These are phyloP conservation scores for Citrus maxima DNA, from an alignment of 345 rosid genomes.

Conservation along the genomic window DNA sequence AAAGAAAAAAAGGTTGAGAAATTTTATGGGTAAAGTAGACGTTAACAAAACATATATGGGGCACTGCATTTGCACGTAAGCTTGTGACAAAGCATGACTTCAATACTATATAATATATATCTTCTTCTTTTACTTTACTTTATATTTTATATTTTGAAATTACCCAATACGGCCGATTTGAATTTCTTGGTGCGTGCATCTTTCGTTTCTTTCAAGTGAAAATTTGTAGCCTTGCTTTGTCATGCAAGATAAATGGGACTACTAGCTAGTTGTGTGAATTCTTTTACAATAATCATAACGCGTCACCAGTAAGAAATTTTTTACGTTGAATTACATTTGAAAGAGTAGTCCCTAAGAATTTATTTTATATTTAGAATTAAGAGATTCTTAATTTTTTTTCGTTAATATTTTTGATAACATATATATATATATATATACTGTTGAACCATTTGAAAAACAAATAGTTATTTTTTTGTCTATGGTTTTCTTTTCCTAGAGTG, in stretches of 20 bases:
- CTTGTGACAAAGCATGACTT: slow-evolving; percentile 46
- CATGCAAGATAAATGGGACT: background rate
- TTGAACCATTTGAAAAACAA: too few relatives aligned
- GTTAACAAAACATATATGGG: slow-evolving; percentile 1
- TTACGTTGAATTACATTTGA: too few relatives aligned
- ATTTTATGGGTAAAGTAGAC: slow-evolving; percentile 36
- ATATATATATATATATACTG: too few relatives aligned
- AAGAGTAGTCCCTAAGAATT: too few relatives aligned
- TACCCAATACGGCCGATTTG: background rate
- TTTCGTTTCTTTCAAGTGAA: slow-evolving; percentile 27
- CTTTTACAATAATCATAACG: background rate
- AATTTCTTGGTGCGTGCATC: background rate
- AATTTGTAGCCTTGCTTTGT: background rate
- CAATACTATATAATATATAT: slow-evolving; percentile 16
- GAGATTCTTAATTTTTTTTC: too few relatives aligned
- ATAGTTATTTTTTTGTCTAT: too few relatives aligned
- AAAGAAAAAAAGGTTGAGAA: slow-evolving; percentile 1
- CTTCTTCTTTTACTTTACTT: background rate
- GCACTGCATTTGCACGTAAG: slow-evolving; percentile 20
- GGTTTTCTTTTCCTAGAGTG: too few relatives aligned
- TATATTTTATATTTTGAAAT: background rate
- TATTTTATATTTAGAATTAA: too few relatives aligned
- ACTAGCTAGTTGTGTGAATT: too few relatives aligned
- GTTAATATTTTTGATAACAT: too few relatives aligned
- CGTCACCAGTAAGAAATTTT: background rate